Evolutionary conservation across 2,329 filamentous ascomycete species (phyloP).

Genomic region (Apiospora arundinis): DNA sequence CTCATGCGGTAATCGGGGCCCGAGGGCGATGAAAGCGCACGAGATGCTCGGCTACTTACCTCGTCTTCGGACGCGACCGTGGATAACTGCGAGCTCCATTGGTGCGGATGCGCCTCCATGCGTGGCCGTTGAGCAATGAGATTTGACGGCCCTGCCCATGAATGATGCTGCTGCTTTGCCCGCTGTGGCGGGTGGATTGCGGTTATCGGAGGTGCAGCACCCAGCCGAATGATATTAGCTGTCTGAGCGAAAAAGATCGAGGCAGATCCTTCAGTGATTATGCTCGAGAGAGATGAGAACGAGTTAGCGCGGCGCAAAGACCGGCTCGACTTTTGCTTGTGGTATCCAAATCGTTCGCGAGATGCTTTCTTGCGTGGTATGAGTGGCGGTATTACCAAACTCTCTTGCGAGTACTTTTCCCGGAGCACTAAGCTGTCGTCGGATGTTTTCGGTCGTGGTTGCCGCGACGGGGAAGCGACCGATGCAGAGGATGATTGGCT

Average conservation of each 20-base stretch:
- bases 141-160: conserved; percentile 37
- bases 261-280: conserved; percentile 54
- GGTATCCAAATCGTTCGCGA: conserved; percentile 55
- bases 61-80: conserved; percentile 70
- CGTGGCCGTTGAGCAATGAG: conserved; percentile 31
- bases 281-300: conserved; percentile 61
- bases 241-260: conserved; percentile 47
- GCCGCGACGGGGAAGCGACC: conserved; percentile 37
- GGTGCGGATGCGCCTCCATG: conserved; percentile 59
- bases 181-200: conserved; percentile 18
- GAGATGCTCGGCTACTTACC: conserved; percentile 56
- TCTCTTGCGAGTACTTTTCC: conserved; percentile 65
- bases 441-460: conserved; percentile 39
- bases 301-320: conserved; percentile 57
- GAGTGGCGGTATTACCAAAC: conserved; percentile 63
- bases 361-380: conserved; percentile 54
- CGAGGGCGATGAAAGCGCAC: conserved; percentile 53
- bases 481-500: conserved; percentile 46
- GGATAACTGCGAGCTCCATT: conserved; percentile 70
- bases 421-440: conserved; percentile 44
- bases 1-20: conserved; percentile 53
- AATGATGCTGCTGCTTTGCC: conserved; percentile 31
- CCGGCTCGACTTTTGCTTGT: conserved; percentile 58
- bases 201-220: conserved; percentile 36
- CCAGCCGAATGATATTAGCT: conserved; percentile 47